Base-by-base conservation (phyloP, 208 protist genomes). In the Crithidia brevicula region DNA sequence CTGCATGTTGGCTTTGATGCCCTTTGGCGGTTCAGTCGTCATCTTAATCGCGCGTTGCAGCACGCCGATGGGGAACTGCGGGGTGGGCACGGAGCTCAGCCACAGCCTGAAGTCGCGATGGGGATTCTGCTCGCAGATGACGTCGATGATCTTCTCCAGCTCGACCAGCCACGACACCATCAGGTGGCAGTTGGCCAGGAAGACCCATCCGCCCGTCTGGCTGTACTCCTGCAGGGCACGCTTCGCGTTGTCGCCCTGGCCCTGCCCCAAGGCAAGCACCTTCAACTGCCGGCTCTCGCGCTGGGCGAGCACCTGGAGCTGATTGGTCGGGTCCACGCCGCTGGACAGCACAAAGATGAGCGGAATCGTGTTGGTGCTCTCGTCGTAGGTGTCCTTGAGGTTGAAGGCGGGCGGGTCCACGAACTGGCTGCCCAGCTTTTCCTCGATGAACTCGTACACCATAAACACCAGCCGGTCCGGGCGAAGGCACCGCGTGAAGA, bases 141-240 rank as follows among this genome's bases (percentile, higher is more conserved):
- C 82, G 45, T 98, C 98, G 66, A 99, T 96, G 52, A 99, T 93
- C 80, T 98, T 98, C 88, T 99, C 98, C 45, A 99, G 81, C 66
- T 97, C 89, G 25, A 93, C 72, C 54, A 99, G 89, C 97, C 97
- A 99, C 49, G 86, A 97, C 28, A 99, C 88, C 88, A 98, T 98
- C 20, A 99, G 73, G 71, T 99, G 98, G 81, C 98, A 99, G 86
- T 99, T 99, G 47, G 97, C 98, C 45, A 99, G 78, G 81, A 99
- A 99, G 2, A 99, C 96, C 98, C 98, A 99, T 40, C 96, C 90
- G 31, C 98, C 98, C 11, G 87, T 93, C 69, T 92, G 83, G 42
- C 91, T 87, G 79, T 87, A 97, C 67, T 98, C 89, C 70, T 95
- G 79, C 52, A 99, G 93, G 1, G 97, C 83, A 10, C 92, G 79